Base-by-base conservation (phyloP, 129 eudicot genomes). In the Deinandra increscens region DNA sequence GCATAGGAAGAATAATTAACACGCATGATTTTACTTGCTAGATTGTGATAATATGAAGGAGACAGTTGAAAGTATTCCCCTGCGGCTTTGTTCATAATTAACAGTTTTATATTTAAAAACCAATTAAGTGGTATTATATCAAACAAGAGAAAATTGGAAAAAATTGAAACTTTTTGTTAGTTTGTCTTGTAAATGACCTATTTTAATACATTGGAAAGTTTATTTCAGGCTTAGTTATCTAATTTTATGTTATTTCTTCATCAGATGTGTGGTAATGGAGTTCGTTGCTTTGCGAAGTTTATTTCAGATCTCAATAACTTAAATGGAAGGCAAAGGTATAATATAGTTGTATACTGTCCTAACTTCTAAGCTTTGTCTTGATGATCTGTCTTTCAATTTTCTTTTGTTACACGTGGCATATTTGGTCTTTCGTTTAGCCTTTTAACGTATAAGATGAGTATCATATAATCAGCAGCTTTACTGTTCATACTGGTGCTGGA, bases 211-310 rank as follows among this genome's bases (percentile, higher is more conserved):
- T 19, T n/a, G 64, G 9, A 76, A 26, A 53, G n/a, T n/a, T n/a
- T 29, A 11, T 12, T 36, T n/a, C n/a, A n/a, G 73, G 15, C 2
- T 20, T 34, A 17, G 11, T 29, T 51, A 33, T 63, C 60, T 39
- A 33, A 26, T 61, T 72, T 62, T 26, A 38, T 76, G 44, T 37
- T 38, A 5, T 38, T 11, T 64, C 42, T 31, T 49, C 71, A 64
- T 53, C 73, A 91, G 99, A 94, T 94, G 99, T 94, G 99, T 39
- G 99, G 99, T 45, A 94, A 94, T 80, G 99, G 99, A 74, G 96
- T 90, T 53, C 83, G 96, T 60, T 94, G 99, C 91, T 87, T 94
- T 79, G 99, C 99, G 70, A 87, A 85, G 80, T 94, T 81, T 67
- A 77, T 94, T 43, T 76, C 91, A 4, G 97, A 94, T 80, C 96